A percentile compares a stretch with the other conserved stretches of the same genome.
These are phyloP conservation scores for Ammopiptanthus mongolicus DNA, from an alignment of 306 rosid genomes.

Conservation along the genomic window DNA sequence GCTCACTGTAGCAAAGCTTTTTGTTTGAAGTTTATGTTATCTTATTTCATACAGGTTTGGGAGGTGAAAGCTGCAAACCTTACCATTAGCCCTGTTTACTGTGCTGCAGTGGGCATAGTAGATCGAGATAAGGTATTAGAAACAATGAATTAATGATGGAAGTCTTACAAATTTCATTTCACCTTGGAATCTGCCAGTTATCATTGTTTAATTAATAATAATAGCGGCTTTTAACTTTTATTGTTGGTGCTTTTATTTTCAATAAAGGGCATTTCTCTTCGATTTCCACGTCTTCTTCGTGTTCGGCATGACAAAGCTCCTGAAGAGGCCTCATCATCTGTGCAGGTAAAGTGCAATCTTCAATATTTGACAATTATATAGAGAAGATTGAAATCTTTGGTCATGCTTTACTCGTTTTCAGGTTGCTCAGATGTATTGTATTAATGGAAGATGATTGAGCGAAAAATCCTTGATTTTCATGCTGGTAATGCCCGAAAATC, in stretches of 20 bases:
- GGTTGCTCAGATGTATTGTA: slow-evolving; percentile 92
- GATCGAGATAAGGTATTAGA: slow-evolving; percentile 74
- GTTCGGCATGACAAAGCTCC: slow-evolving; percentile 80
- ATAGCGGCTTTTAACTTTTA: slow-evolving; percentile 9
- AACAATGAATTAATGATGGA: neutral
- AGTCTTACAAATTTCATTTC: neutral
- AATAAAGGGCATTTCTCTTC: slow-evolving; percentile 79
- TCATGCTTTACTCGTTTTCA: slow-evolving; percentile 19
- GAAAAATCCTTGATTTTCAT: slow-evolving; percentile 9
- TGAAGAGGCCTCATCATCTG: slow-evolving; percentile 79
- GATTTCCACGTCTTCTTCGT: slow-evolving; percentile 81
- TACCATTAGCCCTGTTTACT: slow-evolving; percentile 89
- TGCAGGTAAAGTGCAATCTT: slow-evolving; percentile 42
- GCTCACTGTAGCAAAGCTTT: neutral
- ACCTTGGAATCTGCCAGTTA: neutral
- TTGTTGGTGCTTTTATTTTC: slow-evolving; percentile 3
- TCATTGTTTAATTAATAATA: slow-evolving; percentile 2
- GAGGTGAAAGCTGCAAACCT: slow-evolving; percentile 96
- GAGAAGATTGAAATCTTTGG: neutral
- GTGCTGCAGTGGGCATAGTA: slow-evolving; percentile 81
- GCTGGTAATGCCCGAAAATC: neutral
- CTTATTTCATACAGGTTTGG: slow-evolving; percentile 65
- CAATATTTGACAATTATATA: neutral
- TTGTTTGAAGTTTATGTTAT: neutral
- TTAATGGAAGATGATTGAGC: slow-evolving; percentile 65